Conservation (phyloP, 768 basidiomycete species). For the Thelephora aurantiotincta region DNA sequence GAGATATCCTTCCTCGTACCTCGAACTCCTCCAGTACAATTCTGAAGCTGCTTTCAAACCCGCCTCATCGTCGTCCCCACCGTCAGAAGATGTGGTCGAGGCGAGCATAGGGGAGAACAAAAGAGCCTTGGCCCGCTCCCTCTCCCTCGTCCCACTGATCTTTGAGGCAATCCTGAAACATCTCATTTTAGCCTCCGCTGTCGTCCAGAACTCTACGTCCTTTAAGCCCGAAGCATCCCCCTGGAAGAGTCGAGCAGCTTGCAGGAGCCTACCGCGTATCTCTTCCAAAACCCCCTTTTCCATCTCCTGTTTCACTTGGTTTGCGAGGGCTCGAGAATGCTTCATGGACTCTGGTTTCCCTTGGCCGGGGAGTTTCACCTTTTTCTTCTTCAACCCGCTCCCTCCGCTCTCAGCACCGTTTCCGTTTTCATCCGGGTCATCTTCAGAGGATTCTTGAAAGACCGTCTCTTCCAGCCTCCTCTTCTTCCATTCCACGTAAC, state of each 20-base stretch:
- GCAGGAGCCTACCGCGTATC: conserved; percentile 33
- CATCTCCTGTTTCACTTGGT: conserved; percentile 70
- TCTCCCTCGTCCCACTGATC: conserved; percentile 64
- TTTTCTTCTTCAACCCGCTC: conserved; percentile 2
- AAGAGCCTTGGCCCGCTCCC: conserved; percentile 44
- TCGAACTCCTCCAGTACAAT: conserved; percentile 50
- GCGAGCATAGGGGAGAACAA: conserved; percentile 22
- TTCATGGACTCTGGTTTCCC: conserved; percentile 20
- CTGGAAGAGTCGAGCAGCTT: background rate
- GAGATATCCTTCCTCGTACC: conserved; percentile 38
- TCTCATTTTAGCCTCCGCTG: conserved; percentile 57
- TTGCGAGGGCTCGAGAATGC: conserved; percentile 55
- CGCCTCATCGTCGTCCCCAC: background rate
- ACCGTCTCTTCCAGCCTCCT: conserved; percentile 10
- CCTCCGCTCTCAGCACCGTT: too few species aligned
- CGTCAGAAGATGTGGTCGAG: background rate
- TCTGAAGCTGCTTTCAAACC: conserved; percentile 21
- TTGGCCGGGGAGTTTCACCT: conserved; percentile 3
- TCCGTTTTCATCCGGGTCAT: background rate
- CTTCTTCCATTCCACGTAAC: conserved; percentile 48
- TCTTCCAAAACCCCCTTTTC: conserved; percentile 45
- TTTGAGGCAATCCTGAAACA: conserved; percentile 66
- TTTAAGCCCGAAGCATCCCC: background rate
- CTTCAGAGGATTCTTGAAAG: background rate
- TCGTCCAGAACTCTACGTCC: conserved; percentile 64